Percentiles rank a stretch among this genome's conserved stretches.
These are phyloP conservation scores for Candida insectorum DNA, from an alignment of 805 yeast species.

Conservation along the genomic window DNA sequence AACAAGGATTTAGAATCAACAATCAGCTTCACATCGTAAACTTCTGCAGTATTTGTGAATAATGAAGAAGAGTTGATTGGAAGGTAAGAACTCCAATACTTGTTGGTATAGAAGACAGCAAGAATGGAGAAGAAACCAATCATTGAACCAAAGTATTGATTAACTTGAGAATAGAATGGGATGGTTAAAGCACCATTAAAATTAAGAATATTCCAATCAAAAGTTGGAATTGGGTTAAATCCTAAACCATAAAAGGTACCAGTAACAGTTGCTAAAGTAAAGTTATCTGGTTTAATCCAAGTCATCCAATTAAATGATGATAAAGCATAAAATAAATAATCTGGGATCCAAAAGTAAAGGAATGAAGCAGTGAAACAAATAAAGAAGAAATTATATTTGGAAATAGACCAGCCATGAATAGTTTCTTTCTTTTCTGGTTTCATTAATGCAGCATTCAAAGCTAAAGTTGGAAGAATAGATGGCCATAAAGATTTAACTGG, in stretches of 20 bases:
- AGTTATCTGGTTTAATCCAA: constrained; percentile 54
- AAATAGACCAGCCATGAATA: constrained; percentile 29
- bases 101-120: constrained; percentile 21
- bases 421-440: constrained; percentile 22
- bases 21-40: constrained; percentile 41
- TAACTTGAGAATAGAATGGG: constrained; percentile 37
- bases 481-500: constrained; percentile 29
- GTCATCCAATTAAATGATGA: constrained; percentile 53
- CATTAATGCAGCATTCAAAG: constrained; percentile 29
- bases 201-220: constrained; percentile 51
- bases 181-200: constrained; percentile 30
- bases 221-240: constrained; percentile 49
- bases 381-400: constrained; percentile 23
- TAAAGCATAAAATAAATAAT: constrained; percentile 39
- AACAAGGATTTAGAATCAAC: constrained; percentile 34
- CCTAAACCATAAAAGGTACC: constrained; percentile 51
- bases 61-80: constrained; percentile 43
- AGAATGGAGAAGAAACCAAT: constrained; percentile 16
- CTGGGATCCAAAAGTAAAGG: constrained; percentile 45
- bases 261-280: constrained; percentile 47
- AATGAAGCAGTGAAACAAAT: constrained; percentile 27
- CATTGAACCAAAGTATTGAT: constrained; percentile 17
- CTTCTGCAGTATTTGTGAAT: constrained; percentile 46
- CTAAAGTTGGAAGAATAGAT: constrained; percentile 25
- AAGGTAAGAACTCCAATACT: constrained; percentile 22